Conservation (phyloP, 2,329 filamentous ascomycete genomes). For the Emericellopsis cladophorae region DNA sequence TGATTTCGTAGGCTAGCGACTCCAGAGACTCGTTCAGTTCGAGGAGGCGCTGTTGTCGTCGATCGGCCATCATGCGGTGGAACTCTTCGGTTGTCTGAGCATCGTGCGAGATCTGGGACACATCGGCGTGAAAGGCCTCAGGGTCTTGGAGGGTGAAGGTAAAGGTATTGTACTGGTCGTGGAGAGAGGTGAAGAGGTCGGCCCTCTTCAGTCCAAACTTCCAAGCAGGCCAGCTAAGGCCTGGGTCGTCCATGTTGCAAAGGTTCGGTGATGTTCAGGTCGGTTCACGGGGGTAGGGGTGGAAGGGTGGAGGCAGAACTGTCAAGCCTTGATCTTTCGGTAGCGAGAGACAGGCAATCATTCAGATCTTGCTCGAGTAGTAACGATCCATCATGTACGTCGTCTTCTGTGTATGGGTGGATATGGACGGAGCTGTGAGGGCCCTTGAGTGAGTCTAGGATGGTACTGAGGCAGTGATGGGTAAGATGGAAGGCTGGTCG, state of each 20-base stretch:
- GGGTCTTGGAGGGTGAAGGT: conserved; percentile 43
- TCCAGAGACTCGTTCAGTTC: conserved; percentile 44
- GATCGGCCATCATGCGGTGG: conserved; percentile 37
- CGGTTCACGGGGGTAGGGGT: too few species aligned
- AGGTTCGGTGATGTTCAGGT: too few species aligned
- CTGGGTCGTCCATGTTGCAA: conserved; percentile 38
- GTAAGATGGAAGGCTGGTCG: too few species aligned
- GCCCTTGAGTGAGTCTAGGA: too few species aligned
- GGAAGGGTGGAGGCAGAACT: too few species aligned
- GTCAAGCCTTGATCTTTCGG: too few species aligned
- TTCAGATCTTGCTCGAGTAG: too few species aligned
- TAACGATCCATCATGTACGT: too few species aligned
- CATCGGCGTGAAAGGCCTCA: conserved; percentile 48
- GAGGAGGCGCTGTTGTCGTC: conserved; percentile 38
- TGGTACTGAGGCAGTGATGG: too few species aligned
- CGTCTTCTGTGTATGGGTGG: too few species aligned
- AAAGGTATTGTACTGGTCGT: conserved; percentile 48
- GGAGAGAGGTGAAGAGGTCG: conserved; percentile 43
- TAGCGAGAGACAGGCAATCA: too few species aligned
- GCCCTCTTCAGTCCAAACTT: conserved; percentile 50
- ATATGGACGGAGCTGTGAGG: too few species aligned
- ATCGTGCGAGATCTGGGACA: conserved; percentile 41
- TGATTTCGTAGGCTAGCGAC: conserved; percentile 46
- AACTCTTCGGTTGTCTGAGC: conserved; percentile 40
- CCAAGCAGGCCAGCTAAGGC: conserved; percentile 44